These are phyloP conservation scores for Pontederia paniculata DNA, from an alignment of 176 grass and related monocot species.

Conservation along the genomic window DNA sequence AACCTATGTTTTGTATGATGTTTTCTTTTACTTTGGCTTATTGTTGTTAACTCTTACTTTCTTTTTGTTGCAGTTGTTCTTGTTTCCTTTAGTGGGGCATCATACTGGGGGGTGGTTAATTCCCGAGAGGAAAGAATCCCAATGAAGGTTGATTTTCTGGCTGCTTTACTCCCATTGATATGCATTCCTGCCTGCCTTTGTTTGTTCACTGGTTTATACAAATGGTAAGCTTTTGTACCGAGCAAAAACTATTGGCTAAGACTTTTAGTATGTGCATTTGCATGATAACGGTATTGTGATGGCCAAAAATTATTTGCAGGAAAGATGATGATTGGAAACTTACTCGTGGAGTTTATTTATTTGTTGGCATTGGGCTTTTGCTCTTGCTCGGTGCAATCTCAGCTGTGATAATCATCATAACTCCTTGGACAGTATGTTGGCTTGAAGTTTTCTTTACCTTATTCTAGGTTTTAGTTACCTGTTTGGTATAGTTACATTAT, in stretches of 20 bases:
- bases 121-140: conserved; percentile 69
- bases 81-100: conserved; percentile 67
- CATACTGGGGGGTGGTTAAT: conserved; percentile 95
- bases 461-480: not conserved
- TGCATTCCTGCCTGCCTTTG: conserved; percentile 90
- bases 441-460: not conserved
- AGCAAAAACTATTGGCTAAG: conserved; percentile 3
- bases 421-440: conserved; percentile 82
- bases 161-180: conserved; percentile 87
- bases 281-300: conserved; percentile 15
- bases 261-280: conserved; percentile 6
- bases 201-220: conserved; percentile 77
- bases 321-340: conserved; percentile 99
- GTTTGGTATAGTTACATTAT: not conserved
- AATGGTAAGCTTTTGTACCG: conserved; percentile 38
- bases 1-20: not conserved
- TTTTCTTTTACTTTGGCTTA: not conserved
- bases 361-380: conserved; percentile 84
- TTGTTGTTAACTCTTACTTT: conserved; percentile 1
- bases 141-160: conserved; percentile 85
- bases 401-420: conserved; percentile 59
- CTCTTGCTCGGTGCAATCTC: conserved; percentile 74
- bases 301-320: conserved; percentile 44
- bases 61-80: conserved; percentile 60
- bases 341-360: conserved; percentile 76